Evolutionary conservation across 192 early-diverging fungal species (phyloP).

Genomic region (Podila clonocystis): DNA sequence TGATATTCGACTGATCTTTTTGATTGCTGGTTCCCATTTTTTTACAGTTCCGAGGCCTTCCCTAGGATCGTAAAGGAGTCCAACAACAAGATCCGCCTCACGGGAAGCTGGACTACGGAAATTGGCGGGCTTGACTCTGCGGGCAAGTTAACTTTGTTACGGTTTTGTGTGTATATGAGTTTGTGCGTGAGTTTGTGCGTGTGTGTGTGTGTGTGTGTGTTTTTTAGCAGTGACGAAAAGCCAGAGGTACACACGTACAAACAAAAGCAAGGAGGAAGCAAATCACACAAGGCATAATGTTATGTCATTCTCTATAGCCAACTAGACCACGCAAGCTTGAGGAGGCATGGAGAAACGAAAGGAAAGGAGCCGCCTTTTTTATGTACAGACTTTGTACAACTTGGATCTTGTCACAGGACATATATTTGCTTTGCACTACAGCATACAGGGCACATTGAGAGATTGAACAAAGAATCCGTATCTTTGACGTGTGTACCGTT

Average conservation of each 20-base stretch:
- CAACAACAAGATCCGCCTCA: slow-evolving; percentile 80
- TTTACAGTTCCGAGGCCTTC: slow-evolving; percentile 74
- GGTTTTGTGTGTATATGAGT: too few relatives aligned
- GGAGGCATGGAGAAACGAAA: not conserved
- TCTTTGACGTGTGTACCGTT: not conserved
- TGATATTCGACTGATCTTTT: not conserved
- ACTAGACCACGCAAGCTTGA: not conserved
- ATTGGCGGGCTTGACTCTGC: slow-evolving; percentile 90
- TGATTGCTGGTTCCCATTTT: not conserved
- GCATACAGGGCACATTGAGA: not conserved
- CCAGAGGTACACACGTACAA: not conserved
- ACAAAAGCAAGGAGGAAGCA: not conserved
- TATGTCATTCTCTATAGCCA: not conserved
- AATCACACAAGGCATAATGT: slow-evolving; percentile 1
- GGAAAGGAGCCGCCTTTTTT: not conserved
- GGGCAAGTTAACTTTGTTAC: slow-evolving; percentile 58
- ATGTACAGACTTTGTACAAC: not conserved
- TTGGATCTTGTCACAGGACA: not conserved
- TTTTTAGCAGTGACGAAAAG: too few relatives aligned
- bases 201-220: too few relatives aligned
- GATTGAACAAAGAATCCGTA: not conserved
- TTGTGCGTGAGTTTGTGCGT: too few relatives aligned
- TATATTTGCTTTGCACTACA: not conserved
- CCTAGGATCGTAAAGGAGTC: slow-evolving; percentile 80
- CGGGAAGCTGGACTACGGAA: slow-evolving; percentile 89